Conservation (phyloP, 192 early-diverging fungal genomes). For the Umbelopsis sp. region DNA sequence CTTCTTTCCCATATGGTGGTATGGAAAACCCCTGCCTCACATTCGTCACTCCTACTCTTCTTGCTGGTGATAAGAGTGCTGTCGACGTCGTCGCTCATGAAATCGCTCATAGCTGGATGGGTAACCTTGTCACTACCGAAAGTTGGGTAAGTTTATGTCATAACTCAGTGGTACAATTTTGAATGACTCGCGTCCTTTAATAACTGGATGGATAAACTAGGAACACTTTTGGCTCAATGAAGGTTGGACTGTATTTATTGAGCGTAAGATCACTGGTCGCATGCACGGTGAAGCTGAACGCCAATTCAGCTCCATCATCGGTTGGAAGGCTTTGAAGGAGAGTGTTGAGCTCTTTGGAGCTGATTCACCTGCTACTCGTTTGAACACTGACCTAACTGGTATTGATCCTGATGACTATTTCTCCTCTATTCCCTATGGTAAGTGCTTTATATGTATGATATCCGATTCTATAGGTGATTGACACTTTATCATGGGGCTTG, state of each 20-base stretch:
- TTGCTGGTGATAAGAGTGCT: slow-evolving; percentile 92
- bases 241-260: slow-evolving; percentile 92
- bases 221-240: slow-evolving; percentile 93
- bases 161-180: not conserved
- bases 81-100: slow-evolving; percentile 97
- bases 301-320: slow-evolving; percentile 88
- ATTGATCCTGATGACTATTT: slow-evolving; percentile 87
- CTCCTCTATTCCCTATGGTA: slow-evolving; percentile 82
- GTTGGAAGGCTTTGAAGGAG: slow-evolving; percentile 73
- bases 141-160: slow-evolving; percentile 68
- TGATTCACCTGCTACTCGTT: slow-evolving; percentile 65
- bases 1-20: slow-evolving; percentile 78
- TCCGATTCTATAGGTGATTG: not conserved
- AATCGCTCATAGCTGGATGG: slow-evolving; percentile 90
- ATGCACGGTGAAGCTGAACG: slow-evolving; percentile 75
- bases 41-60: slow-evolving; percentile 95
- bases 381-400: slow-evolving; percentile 72
- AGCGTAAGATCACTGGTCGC: slow-evolving; percentile 86
- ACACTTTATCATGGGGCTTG: slow-evolving; percentile 17
- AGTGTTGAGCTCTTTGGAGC: slow-evolving; percentile 68
- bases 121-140: slow-evolving; percentile 81
- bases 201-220: slow-evolving; percentile 22
- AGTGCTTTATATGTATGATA: not conserved
- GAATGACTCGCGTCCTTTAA: not conserved
- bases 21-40: slow-evolving; percentile 92